phyloP scores from a whole-genome alignment of 1,284 basidiomycete species.

The Naganishia liquefaciens region DNA sequence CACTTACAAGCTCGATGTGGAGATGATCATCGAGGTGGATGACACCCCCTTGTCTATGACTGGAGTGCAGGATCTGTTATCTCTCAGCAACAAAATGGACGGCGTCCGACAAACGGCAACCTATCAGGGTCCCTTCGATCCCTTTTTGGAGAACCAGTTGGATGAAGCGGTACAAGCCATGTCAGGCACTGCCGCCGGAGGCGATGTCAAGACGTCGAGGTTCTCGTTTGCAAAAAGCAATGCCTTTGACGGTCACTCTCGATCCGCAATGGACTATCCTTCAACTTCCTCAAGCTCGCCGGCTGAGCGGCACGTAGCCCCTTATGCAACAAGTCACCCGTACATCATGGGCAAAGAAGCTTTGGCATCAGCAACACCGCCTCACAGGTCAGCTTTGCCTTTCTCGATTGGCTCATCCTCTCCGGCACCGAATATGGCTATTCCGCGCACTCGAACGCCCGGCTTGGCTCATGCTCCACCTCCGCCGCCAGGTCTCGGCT shows the following conservation, averaged over 20 bases:
- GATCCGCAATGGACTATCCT: conserved; percentile 11
- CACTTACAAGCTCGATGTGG: conserved; percentile 66
- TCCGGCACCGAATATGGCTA: conserved; percentile 17
- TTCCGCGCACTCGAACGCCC: conserved; percentile 13
- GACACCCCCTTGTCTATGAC: conserved; percentile 26
- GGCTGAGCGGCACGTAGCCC: conserved; percentile 5
- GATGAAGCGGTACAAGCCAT: conserved; percentile 50
- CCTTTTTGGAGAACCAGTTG: conserved; percentile 44
- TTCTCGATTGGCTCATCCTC: conserved; percentile 18
- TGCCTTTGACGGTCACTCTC: conserved; percentile 11
- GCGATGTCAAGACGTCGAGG: conserved; percentile 29
- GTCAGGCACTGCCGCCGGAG: conserved; percentile 8
- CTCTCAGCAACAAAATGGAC: conserved; percentile 30
- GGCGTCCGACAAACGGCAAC: conserved; percentile 24
- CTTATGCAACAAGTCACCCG: neutral
- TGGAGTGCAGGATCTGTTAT: conserved; percentile 31
- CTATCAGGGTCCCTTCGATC: conserved; percentile 50
- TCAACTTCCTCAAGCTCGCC: conserved; percentile 19
- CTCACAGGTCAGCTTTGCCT: conserved; percentile 24
- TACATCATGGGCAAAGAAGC: conserved; percentile 19
- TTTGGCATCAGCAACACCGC: conserved; percentile 21
- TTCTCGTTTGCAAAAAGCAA: conserved; percentile 33
- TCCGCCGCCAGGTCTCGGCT: conserved; percentile 27
- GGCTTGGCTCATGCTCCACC: conserved; percentile 29
- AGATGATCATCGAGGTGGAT: conserved; percentile 52